phyloP scores from a whole-genome alignment of 257 asterid genomes.

The Handroanthus guayacan region DNA sequence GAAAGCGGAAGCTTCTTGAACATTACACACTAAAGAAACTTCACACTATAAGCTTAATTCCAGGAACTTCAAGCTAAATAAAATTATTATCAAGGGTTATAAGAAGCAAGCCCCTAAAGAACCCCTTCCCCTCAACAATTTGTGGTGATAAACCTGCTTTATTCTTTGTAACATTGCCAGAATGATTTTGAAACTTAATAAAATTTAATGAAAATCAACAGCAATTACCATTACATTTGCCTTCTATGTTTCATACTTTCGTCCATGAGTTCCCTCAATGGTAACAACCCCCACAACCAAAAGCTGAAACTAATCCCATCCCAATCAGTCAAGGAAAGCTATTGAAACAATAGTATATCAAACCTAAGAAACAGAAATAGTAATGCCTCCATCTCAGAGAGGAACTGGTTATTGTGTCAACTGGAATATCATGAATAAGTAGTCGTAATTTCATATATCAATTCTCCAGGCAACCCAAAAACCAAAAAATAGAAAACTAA shows the following conservation, averaged over 20 bases:
- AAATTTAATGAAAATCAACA: conserved; percentile 7
- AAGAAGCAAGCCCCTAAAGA: not conserved
- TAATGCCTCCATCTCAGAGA: not conserved
- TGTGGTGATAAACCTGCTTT: not conserved
- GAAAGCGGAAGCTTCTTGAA: not conserved
- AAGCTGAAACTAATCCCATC: not conserved
- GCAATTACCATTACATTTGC: not conserved
- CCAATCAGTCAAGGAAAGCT: not conserved
- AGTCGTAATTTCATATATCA: too few species aligned
- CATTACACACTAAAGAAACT: conserved; percentile 35
- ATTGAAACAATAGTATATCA: not conserved
- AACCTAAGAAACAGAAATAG: conserved; percentile 22
- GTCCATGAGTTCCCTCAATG: not conserved
- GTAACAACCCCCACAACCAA: not conserved
- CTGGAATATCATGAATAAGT: too few species aligned
- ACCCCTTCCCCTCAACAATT: not conserved
- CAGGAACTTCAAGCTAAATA: not conserved
- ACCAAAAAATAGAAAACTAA: too few species aligned
- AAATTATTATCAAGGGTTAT: not conserved
- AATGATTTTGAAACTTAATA: not conserved
- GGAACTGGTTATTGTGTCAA: too few species aligned
- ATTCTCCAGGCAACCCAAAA: too few species aligned
- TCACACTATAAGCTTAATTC: conserved; percentile 36
- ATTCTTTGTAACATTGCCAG: not conserved
- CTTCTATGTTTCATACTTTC: not conserved